Evolutionary conservation across 2,329 filamentous ascomycete genomes (phyloP).

Genomic region (Colletotrichum sansevieriae): DNA sequence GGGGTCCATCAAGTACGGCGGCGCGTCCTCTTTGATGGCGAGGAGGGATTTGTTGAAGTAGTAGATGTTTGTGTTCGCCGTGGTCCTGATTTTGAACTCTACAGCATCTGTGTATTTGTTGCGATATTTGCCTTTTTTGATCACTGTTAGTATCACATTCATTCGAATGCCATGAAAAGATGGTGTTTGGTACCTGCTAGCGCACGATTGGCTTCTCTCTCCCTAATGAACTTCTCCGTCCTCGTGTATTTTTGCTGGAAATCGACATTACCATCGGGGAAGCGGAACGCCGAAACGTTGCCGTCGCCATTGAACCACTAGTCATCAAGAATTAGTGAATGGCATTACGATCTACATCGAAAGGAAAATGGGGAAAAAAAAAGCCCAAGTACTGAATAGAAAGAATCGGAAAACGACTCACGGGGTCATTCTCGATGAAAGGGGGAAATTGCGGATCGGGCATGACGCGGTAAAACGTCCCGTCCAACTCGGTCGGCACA

Average conservation of each 20-base stretch:
- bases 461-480: slow-evolving; percentile 53
- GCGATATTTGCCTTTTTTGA: slow-evolving; percentile 52
- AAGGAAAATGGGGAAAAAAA: not conserved
- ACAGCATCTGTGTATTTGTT: slow-evolving; percentile 54
- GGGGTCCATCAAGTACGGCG: slow-evolving; percentile 57
- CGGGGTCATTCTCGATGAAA: slow-evolving; percentile 24
- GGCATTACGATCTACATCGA: not conserved
- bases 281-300: slow-evolving; percentile 52
- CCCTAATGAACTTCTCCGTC: slow-evolving; percentile 55
- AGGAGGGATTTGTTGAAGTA: slow-evolving; percentile 62
- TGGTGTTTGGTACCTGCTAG: slow-evolving; percentile 2
- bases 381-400: too few relatives aligned
- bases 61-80: slow-evolving; percentile 65
- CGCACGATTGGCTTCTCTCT: slow-evolving; percentile 52
- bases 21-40: slow-evolving; percentile 62
- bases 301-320: slow-evolving; percentile 57
- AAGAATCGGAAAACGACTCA: not conserved
- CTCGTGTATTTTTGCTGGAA: slow-evolving; percentile 54
- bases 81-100: slow-evolving; percentile 50
- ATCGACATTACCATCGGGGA: slow-evolving; percentile 50
- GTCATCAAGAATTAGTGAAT: slow-evolving; percentile 40
- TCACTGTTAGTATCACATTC: slow-evolving; percentile 40
- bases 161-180: not conserved
- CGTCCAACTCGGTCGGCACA: slow-evolving; percentile 44
- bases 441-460: slow-evolving; percentile 55